These are phyloP conservation scores for Tolypocladium tundrense DNA, from an alignment of 2,329 filamentous ascomycete genomes.

Conservation along the genomic window DNA sequence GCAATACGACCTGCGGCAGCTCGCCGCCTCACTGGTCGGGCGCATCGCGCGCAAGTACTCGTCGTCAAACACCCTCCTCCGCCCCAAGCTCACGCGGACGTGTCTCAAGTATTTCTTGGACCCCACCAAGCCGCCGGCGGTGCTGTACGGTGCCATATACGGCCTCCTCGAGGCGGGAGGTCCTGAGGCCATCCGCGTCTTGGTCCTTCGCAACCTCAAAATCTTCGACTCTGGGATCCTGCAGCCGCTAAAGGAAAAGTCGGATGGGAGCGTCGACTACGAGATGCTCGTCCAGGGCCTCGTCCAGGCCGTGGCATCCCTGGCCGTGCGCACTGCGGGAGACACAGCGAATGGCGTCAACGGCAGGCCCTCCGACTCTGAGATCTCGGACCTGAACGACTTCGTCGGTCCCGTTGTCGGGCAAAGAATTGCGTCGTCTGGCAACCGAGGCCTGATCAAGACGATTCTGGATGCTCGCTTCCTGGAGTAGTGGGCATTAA, in stretches of 20 bases:
- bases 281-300: conserved; percentile 48
- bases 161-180: conserved; percentile 72
- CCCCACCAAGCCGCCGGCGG: conserved; percentile 67
- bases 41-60: conserved; percentile 75
- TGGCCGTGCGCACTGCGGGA: conserved; percentile 23
- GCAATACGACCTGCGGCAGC: conserved; percentile 73
- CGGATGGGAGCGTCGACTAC: conserved; percentile 38
- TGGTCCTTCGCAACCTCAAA: conserved; percentile 46
- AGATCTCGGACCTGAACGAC: conserved; percentile 36
- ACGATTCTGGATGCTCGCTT: conserved; percentile 45
- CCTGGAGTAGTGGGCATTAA: conserved; percentile 23
- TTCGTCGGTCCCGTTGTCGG: conserved; percentile 47
- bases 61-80: conserved; percentile 68
- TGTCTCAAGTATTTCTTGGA: conserved; percentile 90
- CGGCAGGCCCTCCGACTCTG: conserved; percentile 23
- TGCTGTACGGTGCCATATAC: conserved; percentile 81
- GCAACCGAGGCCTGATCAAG: conserved; percentile 36
- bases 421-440: conserved; percentile 33
- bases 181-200: conserved; percentile 44
- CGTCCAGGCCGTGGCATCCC: conserved; percentile 38
- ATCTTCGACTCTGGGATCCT: conserved; percentile 43
- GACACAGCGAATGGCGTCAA: conserved; percentile 28
- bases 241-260: conserved; percentile 40
- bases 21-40: conserved; percentile 72
- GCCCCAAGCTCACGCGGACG: conserved; percentile 81